Evolutionary conservation across 805 yeast species (phyloP).

Genomic region (Myxozyma vanderwaltii): DNA sequence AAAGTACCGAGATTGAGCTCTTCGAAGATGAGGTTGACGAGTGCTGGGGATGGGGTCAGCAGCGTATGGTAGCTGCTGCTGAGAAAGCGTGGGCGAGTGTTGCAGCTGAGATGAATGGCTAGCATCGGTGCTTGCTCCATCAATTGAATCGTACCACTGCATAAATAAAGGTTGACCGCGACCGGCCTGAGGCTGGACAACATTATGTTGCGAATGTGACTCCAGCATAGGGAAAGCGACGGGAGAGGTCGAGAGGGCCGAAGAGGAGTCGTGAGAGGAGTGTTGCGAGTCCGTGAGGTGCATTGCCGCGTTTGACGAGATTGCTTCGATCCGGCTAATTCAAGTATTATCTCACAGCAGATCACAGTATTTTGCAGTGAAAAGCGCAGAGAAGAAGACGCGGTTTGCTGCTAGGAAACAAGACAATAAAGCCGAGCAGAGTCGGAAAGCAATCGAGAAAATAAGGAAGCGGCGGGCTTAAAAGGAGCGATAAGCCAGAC

Average conservation of each 20-base stretch:
- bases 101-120: background rate
- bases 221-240: background rate
- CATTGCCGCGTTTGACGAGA: background rate
- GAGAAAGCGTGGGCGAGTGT: background rate
- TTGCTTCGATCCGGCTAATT: background rate
- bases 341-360: no score
- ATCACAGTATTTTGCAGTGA: no score
- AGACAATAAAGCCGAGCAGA: background rate
- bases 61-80: background rate
- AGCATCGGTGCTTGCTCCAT: background rate
- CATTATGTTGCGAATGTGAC: background rate
- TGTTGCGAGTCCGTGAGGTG: background rate
- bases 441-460: background rate
- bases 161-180: background rate
- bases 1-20: slow-evolving; percentile 29
- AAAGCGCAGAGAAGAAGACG: no score
- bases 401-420: background rate
- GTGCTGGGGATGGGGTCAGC: background rate
- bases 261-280: slow-evolving; percentile 4
- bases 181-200: background rate
- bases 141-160: slow-evolving; percentile 6
- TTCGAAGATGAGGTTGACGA: slow-evolving; percentile 3
- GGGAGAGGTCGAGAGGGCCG: slow-evolving; percentile 5
- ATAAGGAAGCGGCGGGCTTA: background rate
- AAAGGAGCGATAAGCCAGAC: background rate